Conservation (phyloP, 2,329 filamentous ascomycete genomes). For the Fusarium begoniae region DNA sequence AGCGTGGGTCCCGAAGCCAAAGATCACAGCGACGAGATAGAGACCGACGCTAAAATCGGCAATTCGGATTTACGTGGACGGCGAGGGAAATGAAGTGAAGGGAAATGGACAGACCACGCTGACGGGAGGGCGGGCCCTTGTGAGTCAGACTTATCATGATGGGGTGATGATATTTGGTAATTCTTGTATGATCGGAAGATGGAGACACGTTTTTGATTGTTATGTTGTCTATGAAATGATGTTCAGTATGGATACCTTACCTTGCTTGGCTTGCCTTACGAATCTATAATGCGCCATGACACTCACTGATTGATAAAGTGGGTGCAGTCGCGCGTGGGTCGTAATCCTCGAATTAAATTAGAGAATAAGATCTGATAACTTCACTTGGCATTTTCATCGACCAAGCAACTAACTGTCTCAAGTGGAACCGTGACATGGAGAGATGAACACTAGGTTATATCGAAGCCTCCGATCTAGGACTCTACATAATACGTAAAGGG, state of each 20-base stretch:
- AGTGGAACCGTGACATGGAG: background rate
- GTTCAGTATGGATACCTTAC: background rate
- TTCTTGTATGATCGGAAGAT: slow-evolving; percentile 7
- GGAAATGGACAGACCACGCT: background rate
- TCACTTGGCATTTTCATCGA: slow-evolving; percentile 39
- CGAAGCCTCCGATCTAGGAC: background rate
- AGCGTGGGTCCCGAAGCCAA: slow-evolving; percentile 22
- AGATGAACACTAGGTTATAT: background rate
- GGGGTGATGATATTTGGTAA: background rate
- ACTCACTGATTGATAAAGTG: slow-evolving; percentile 30
- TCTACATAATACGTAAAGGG: background rate
- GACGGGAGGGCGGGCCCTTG: slow-evolving; percentile 20
- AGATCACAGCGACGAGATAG: slow-evolving; percentile 36
- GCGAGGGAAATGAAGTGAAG: background rate
- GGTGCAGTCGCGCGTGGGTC: slow-evolving; percentile 4
- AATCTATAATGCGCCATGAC: slow-evolving; percentile 2
- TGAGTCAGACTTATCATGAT: slow-evolving; percentile 33
- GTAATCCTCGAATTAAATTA: slow-evolving; percentile 12
- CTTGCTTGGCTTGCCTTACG: background rate
- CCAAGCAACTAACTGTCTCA: slow-evolving; percentile 31
- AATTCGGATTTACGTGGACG: slow-evolving; percentile 22
- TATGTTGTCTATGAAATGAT: slow-evolving; percentile 19
- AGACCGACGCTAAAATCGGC: slow-evolving; percentile 32
- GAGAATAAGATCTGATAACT: slow-evolving; percentile 41
- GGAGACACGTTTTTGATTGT: slow-evolving; percentile 23